A percentile compares a stretch with the other conserved stretches of the same genome.
phyloP scores from a whole-genome alignment of 2,329 filamentous ascomycete genomes.

The Magnaporthiopsis poae region DNA sequence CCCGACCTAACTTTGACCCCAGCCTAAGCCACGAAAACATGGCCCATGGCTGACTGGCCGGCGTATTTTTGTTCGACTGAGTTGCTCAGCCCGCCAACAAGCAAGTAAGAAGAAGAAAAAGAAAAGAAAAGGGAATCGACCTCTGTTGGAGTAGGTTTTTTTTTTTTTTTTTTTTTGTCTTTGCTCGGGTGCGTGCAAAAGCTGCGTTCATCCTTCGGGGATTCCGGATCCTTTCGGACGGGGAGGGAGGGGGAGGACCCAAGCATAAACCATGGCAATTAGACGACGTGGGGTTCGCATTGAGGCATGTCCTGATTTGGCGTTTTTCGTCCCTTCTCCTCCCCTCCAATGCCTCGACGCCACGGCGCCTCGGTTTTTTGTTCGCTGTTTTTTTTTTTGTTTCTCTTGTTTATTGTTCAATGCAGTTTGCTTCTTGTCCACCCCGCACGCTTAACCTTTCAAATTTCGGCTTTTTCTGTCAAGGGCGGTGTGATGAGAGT shows the following conservation, averaged over 20 bases:
- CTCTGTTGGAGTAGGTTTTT: no score
- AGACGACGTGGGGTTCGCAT: background rate
- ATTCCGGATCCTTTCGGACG: background rate
- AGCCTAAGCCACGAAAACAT: background rate
- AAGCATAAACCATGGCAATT: background rate
- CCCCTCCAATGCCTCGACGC: background rate
- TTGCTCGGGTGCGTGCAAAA: no score
- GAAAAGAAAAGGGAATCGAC: no score
- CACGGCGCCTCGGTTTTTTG: background rate
- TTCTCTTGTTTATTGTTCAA: background rate
- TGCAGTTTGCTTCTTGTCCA: background rate
- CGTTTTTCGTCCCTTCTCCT: background rate
- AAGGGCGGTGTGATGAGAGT: no score
- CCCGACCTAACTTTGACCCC: no score
- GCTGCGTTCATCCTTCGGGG: no score
- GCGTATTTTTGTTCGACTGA: background rate
- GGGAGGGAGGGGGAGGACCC: no score
- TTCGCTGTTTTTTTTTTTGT: background rate
- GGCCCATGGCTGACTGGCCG: background rate
- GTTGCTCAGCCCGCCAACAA: background rate
- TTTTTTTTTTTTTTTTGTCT: no score
- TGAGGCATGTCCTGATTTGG: no score
- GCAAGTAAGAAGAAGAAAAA: no score
- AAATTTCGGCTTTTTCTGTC: no score
- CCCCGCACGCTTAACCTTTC: no score